Evolutionary conservation across 352 stramenopile species (phyloP).

Genomic region (Globisporangium camurandrum): DNA sequence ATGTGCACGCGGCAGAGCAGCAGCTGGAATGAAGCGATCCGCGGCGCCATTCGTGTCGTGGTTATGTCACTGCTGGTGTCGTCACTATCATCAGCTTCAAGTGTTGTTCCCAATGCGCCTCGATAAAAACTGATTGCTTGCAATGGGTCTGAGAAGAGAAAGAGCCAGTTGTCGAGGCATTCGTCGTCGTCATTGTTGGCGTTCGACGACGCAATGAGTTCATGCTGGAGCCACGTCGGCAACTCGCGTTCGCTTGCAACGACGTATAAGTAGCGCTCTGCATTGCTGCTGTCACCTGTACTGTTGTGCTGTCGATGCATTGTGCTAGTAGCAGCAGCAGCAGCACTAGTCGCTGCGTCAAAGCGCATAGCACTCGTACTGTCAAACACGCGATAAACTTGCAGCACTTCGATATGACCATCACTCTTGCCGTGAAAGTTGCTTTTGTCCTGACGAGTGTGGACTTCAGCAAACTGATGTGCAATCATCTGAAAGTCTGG

Average conservation of each 20-base stretch:
- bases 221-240: conserved; percentile 26
- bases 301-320: too few species aligned
- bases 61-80: too few species aligned
- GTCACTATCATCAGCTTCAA: too few species aligned
- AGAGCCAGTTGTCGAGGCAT: conserved; percentile 16
- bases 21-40: conserved; percentile 27
- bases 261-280: conserved; percentile 35
- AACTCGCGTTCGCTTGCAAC: conserved; percentile 25
- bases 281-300: conserved; percentile 12
- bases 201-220: conserved; percentile 7
- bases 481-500: conserved; percentile 42
- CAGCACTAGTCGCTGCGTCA: conserved; percentile 1
- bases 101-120: conserved; percentile 2
- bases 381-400: conserved; percentile 46
- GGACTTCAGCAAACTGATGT: background rate
- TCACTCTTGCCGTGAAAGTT: too few species aligned
- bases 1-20: conserved; percentile 35
- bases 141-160: conserved; percentile 32
- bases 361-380: conserved; percentile 22
- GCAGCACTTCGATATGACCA: too few species aligned
- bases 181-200: background rate
- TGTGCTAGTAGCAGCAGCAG: too few species aligned
- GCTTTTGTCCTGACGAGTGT: too few species aligned
- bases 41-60: too few species aligned
- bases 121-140: conserved; percentile 25